Evolutionary conservation across 352 stramenopile genomes (phyloP).

Genomic region (Globisporangium radiosum): DNA sequence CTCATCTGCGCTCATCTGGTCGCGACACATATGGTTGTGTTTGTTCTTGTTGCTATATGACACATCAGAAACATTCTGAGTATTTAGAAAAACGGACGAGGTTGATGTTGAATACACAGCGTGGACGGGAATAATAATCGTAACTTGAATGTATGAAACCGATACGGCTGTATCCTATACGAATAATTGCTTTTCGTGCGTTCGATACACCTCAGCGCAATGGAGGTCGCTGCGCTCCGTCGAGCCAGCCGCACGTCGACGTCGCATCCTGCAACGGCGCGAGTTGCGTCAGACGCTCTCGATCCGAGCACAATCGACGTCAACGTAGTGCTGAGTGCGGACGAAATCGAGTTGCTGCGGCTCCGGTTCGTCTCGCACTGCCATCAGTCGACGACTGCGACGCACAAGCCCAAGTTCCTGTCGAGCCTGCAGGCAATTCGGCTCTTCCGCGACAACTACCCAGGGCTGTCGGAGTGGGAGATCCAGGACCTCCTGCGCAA

Average conservation of each 20-base stretch:
- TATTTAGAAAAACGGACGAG: too few relatives aligned
- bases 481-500: slow-evolving; percentile 48
- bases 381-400: not conserved
- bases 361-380: slow-evolving; percentile 32
- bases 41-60: too few relatives aligned
- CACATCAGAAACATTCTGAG: too few relatives aligned
- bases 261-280: not conserved
- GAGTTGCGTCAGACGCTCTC: slow-evolving; percentile 3
- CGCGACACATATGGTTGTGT: too few relatives aligned
- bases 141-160: too few relatives aligned
- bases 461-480: slow-evolving; percentile 53
- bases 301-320: slow-evolving; percentile 20
- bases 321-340: slow-evolving; percentile 31
- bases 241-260: not conserved
- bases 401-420: slow-evolving; percentile 15
- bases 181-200: too few relatives aligned
- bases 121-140: too few relatives aligned
- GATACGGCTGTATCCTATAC: too few relatives aligned
- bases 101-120: too few relatives aligned
- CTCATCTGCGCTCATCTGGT: too few relatives aligned
- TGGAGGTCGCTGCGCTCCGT: not conserved
- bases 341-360: slow-evolving; percentile 46
- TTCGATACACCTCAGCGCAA: not conserved
- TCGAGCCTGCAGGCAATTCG: slow-evolving; percentile 36
- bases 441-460: slow-evolving; percentile 60